phyloP scores from a whole-genome alignment of 345 rosid genomes.

The Acer negundo region DNA sequence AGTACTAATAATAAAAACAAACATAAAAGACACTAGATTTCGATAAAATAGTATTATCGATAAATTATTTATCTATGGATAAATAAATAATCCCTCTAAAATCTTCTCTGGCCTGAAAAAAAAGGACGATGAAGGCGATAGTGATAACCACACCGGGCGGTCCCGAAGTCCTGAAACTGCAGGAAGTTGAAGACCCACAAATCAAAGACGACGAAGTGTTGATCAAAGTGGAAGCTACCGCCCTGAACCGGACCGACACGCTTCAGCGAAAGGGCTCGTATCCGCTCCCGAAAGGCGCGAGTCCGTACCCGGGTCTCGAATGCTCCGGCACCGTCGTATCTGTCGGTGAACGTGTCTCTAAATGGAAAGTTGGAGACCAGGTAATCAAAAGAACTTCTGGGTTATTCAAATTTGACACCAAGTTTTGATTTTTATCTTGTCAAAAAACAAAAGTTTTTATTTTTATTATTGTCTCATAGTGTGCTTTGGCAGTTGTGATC shows the following conservation, averaged over 20 bases:
- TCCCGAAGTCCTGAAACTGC: constrained; percentile 77
- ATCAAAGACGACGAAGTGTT: constrained; percentile 71
- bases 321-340: constrained; percentile 80
- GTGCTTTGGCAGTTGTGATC: not conserved
- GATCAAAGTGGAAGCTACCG: constrained; percentile 74
- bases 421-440: not conserved
- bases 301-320: constrained; percentile 75
- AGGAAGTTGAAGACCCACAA: constrained; percentile 69
- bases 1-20: no score
- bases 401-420: not conserved
- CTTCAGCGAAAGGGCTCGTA: constrained; percentile 69
- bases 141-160: constrained; percentile 69
- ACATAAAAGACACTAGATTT: no score
- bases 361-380: constrained; percentile 85
- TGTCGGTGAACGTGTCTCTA: constrained; percentile 60
- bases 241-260: constrained; percentile 78
- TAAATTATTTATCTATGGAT: no score
- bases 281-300: constrained; percentile 73
- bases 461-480: not conserved
- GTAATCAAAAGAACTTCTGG: constrained; percentile 22
- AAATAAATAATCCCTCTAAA: no score
- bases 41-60: no score
- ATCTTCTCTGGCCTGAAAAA: no score
- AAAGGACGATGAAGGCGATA: constrained; percentile 91
- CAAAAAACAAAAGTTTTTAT: no score